Conservation (phyloP, 495 filamentous ascomycete species). For the Thermothielavioides terrestris region DNA sequence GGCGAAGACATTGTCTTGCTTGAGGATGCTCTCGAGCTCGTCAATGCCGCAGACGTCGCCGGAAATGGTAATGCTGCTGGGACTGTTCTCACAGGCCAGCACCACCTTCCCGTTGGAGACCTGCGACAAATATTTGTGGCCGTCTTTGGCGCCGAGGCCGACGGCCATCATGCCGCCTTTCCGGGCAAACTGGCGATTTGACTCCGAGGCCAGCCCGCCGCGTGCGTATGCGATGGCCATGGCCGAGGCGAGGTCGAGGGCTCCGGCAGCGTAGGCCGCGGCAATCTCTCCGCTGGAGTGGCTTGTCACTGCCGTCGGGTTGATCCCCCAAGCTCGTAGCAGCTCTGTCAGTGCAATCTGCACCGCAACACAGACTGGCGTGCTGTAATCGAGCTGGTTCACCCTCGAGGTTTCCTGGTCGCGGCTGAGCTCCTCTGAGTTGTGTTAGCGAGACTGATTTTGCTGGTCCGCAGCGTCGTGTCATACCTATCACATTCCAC, state of each 20-base stretch:
- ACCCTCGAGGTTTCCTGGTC: constrained; percentile 18
- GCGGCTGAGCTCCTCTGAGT: constrained; percentile 21
- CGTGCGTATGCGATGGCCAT: constrained; percentile 41
- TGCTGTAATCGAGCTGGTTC: constrained; percentile 27
- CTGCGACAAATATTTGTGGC: constrained; percentile 19
- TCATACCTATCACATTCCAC: constrained; percentile 20
- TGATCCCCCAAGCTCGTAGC: constrained; percentile 43
- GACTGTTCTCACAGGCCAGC: constrained; percentile 43
- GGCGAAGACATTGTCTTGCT: constrained; percentile 26
- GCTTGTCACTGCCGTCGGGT: constrained; percentile 43
- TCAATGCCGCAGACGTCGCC: constrained; percentile 33
- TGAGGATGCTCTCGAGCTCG: constrained; percentile 19
- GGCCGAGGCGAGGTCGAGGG: constrained; percentile 32
- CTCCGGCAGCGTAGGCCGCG: constrained; percentile 41
- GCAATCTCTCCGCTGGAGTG: constrained; percentile 61
- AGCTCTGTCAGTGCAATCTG: constrained; percentile 49
- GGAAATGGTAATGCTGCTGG: constrained; percentile 38
- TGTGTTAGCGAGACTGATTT: too few relatives aligned
- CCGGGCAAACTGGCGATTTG: constrained; percentile 20
- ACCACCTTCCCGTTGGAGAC: constrained; percentile 18
- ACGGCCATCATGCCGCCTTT: constrained; percentile 40
- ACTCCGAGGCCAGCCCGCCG: constrained; percentile 15
- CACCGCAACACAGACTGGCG: constrained; percentile 40
- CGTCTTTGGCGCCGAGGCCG: constrained; percentile 21
- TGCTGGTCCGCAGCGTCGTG: background rate